Evolutionary conservation across 2,329 filamentous ascomycete genomes (phyloP).

Genomic region (Penicillium sclerotigenum): DNA sequence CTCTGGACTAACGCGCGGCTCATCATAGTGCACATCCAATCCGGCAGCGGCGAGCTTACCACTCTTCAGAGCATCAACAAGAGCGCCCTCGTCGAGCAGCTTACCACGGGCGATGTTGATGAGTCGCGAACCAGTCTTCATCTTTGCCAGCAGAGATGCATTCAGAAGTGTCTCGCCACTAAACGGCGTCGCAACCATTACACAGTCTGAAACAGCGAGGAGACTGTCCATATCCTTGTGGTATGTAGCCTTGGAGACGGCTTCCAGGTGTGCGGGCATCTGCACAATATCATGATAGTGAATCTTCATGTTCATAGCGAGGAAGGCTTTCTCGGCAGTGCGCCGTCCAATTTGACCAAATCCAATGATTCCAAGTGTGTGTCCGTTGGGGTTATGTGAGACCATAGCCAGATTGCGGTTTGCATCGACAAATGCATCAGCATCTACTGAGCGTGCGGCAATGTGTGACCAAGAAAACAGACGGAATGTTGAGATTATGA

Average conservation of each 20-base stretch:
- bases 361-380: slow-evolving; percentile 64
- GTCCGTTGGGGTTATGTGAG: slow-evolving; percentile 62
- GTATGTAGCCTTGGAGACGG: slow-evolving; percentile 40
- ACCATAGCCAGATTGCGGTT: slow-evolving; percentile 58
- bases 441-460: slow-evolving; percentile 51
- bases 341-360: slow-evolving; percentile 64
- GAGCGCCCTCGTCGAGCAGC: slow-evolving; percentile 49
- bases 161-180: slow-evolving; percentile 43
- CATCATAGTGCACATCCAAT: slow-evolving; percentile 54
- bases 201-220: slow-evolving; percentile 44
- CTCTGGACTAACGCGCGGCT: slow-evolving; percentile 50
- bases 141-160: slow-evolving; percentile 41
- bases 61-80: slow-evolving; percentile 47
- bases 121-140: slow-evolving; percentile 49
- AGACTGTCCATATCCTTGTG: slow-evolving; percentile 45
- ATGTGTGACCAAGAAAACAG: slow-evolving; percentile 62
- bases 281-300: slow-evolving; percentile 52
- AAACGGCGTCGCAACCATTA: slow-evolving; percentile 49
- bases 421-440: slow-evolving; percentile 53
- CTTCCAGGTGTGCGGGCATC: slow-evolving; percentile 39
- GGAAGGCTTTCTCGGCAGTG: slow-evolving; percentile 57
- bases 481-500: slow-evolving; percentile 68
- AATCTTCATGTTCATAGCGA: slow-evolving; percentile 65
- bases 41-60: slow-evolving; percentile 50
- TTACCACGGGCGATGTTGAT: slow-evolving; percentile 54